phyloP scores from a whole-genome alignment of 2,329 filamentous ascomycete species.

The Botryotinia globosa region DNA sequence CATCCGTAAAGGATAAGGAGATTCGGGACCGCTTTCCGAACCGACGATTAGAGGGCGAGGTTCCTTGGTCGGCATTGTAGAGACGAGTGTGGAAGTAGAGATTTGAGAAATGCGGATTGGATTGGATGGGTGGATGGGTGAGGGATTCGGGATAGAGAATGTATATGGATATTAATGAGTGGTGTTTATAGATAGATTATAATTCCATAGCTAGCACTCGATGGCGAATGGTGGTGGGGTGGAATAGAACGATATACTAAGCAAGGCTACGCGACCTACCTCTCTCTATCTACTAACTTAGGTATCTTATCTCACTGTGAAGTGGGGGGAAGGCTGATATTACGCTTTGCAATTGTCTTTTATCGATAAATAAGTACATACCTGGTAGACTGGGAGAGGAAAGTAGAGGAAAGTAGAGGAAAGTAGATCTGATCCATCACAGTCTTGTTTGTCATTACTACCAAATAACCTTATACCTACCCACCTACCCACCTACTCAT shows the following conservation, averaged over 20 bases:
- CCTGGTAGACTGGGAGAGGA: no score
- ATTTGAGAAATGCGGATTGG: not conserved
- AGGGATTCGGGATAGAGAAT: no score
- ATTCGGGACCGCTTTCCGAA: constrained; percentile 65
- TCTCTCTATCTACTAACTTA: no score
- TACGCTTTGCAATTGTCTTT: not conserved
- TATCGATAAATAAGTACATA: no score
- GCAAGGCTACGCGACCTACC: not conserved
- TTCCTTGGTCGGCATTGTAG: constrained; percentile 24
- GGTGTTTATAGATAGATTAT: not conserved
- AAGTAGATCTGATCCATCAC: not conserved
- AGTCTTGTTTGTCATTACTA: not conserved
- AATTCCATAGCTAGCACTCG: not conserved
- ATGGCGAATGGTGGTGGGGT: constrained; percentile 7
- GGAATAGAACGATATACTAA: not conserved
- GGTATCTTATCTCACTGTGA: not conserved
- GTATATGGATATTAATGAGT: not conserved
- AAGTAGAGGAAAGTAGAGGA: not conserved
- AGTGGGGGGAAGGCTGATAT: not conserved
- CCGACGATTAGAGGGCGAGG: constrained; percentile 68
- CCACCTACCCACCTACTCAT: no score
- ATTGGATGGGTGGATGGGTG: no score
- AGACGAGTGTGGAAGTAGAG: not conserved
- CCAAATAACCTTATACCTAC: no score
- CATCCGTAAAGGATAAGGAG: constrained; percentile 80